A percentile compares a stretch with the other conserved stretches of the same genome.
phyloP scores from a whole-genome alignment of 345 rosid species.

The Noccaea bulbosa region DNA sequence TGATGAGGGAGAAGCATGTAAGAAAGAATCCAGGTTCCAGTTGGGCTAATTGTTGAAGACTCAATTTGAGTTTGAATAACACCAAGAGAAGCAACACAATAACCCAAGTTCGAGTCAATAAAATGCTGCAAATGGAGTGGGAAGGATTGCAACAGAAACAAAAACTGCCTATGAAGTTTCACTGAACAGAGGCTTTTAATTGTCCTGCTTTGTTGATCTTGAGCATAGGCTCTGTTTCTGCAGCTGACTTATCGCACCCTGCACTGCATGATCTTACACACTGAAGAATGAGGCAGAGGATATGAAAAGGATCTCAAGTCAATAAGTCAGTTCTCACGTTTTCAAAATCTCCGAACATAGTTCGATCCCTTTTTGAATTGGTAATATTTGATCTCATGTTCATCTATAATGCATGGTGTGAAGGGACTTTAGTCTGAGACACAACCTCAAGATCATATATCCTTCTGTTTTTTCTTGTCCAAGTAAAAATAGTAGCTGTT shows the following conservation, averaged over 20 bases:
- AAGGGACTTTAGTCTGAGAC: conserved; percentile 20
- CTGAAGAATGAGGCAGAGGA: conserved; percentile 13
- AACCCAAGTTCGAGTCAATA: conserved; percentile 1
- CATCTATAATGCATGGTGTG: conserved; percentile 16
- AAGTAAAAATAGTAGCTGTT: conserved; percentile 27
- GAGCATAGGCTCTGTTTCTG: not conserved
- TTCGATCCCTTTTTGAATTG: conserved; percentile 5
- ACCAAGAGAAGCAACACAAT: not conserved
- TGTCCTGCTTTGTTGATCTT: conserved; percentile 6
- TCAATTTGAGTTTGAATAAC: conserved; percentile 8
- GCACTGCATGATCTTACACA: not conserved
- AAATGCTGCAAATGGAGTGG: conserved; percentile 13
- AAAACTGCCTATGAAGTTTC: conserved; percentile 3
- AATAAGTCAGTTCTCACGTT: conserved; percentile 17
- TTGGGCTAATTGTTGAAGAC: conserved; percentile 37
- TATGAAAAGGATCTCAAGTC: not conserved
- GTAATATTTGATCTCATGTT: not conserved
- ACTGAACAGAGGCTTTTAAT: not conserved
- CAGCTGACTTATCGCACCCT: not conserved
- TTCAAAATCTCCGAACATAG: not conserved
- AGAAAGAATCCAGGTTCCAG: conserved; percentile 38
- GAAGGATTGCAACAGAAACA: not conserved
- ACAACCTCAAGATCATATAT: conserved; percentile 7
- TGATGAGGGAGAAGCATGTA: conserved; percentile 33
- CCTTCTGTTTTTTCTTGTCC: conserved; percentile 29